A percentile compares a stretch with the other conserved stretches of the same genome.
These are phyloP conservation scores for Ogataea naganishii DNA, from an alignment of 805 yeast species.

Conservation along the genomic window DNA sequence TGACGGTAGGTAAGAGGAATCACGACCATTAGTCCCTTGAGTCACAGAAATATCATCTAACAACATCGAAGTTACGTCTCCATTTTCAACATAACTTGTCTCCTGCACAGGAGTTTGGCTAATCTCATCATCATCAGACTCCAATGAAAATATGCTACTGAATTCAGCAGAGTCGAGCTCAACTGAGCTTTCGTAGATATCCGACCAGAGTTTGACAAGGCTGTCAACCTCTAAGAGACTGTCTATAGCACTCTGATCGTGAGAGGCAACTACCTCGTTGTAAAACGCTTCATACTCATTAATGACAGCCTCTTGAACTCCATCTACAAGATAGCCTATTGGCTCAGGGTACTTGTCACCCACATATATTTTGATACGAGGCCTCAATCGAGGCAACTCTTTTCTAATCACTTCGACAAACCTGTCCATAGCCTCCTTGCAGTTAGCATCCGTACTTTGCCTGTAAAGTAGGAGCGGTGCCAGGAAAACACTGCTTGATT, in stretches of 20 bases:
- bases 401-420: slow-evolving; percentile 41
- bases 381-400: slow-evolving; percentile 49
- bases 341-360: slow-evolving; percentile 42
- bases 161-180: no score
- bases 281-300: slow-evolving; percentile 51
- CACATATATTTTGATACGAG: slow-evolving; percentile 45
- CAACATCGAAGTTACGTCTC: no score
- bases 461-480: slow-evolving; percentile 30
- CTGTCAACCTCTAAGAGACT: slow-evolving; percentile 60
- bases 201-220: slow-evolving; percentile 31
- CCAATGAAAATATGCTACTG: no score
- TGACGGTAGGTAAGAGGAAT: no score
- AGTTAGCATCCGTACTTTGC: slow-evolving; percentile 4
- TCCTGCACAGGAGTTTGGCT: no score
- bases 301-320: slow-evolving; percentile 53
- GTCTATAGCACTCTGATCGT: slow-evolving; percentile 26
- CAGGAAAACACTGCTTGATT: slow-evolving; percentile 40
- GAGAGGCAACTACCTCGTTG: slow-evolving; percentile 17
- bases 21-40: no score
- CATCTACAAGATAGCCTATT: slow-evolving; percentile 46
- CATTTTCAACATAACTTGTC: no score
- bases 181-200: no score
- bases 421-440: slow-evolving; percentile 13
- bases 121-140: no score
- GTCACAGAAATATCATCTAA: no score